These are phyloP conservation scores for Tagetes patula DNA, from an alignment of 129 eudicot genomes.

Conservation along the genomic window DNA sequence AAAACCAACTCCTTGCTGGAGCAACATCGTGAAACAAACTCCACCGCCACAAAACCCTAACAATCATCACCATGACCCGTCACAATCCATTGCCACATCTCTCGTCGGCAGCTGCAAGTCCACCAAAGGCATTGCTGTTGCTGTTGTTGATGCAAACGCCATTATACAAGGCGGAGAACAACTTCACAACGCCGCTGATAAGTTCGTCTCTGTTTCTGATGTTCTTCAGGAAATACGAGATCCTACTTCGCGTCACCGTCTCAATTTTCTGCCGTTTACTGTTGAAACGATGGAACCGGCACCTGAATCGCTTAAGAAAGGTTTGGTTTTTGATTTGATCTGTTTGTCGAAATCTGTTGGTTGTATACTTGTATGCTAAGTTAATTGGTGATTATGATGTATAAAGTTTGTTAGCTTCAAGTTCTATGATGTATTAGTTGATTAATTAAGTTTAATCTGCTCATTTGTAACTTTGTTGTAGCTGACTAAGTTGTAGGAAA, in stretches of 20 bases:
- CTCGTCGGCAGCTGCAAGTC: conserved; percentile 65
- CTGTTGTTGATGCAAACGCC: conserved; percentile 92
- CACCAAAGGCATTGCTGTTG: conserved; percentile 75
- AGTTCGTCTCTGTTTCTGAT: conserved; percentile 70
- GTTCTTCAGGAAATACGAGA: conserved; percentile 74
- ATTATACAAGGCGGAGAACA: conserved; percentile 83
- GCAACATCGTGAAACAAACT: conserved; percentile 60
- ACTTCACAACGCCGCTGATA: conserved; percentile 55
- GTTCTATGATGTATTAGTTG: neutral
- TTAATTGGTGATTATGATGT: neutral
- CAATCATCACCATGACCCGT: conserved; percentile 24
- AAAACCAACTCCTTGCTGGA: conserved; percentile 55
- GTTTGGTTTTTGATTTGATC: conserved; percentile 25
- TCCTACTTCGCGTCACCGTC: conserved; percentile 78
- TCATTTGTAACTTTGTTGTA: no score
- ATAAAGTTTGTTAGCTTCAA: no score
- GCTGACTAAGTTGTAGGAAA: no score
- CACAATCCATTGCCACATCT: conserved; percentile 24
- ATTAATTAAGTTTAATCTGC: neutral
- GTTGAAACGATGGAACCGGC: conserved; percentile 73
- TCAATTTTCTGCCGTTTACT: conserved; percentile 61
- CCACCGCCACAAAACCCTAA: conserved; percentile 38
- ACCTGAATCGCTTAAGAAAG: conserved; percentile 81
- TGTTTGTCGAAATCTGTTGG: neutral
- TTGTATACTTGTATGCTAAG: neutral